phyloP scores from a whole-genome alignment of 2,329 filamentous ascomycete genomes.

The Colletotrichum tanaceti region DNA sequence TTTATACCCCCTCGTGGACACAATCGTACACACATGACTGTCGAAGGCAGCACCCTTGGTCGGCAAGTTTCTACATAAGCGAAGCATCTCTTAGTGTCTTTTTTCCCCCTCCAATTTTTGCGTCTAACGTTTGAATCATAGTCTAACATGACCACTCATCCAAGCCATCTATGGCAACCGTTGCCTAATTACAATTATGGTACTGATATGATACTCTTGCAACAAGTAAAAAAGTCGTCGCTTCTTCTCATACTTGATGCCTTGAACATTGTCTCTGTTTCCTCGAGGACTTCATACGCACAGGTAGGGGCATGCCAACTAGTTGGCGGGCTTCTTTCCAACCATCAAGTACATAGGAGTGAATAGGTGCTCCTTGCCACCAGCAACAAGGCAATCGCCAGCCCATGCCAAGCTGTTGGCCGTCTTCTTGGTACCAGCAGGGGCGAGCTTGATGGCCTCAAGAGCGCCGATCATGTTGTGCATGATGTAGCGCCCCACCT shows the following conservation, averaged over 20 bases:
- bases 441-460: constrained; percentile 80
- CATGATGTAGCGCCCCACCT: constrained; percentile 78
- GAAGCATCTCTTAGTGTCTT: neutral
- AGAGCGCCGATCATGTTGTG: constrained; percentile 82
- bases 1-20: too few relatives aligned
- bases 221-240: constrained; percentile 13
- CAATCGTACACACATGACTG: too few relatives aligned
- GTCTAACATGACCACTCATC: neutral
- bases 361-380: constrained; percentile 90
- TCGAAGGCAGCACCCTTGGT: neutral
- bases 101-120: neutral
- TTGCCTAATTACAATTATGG: constrained; percentile 38
- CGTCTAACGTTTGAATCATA: neutral
- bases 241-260: constrained; percentile 4
- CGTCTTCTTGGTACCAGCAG: constrained; percentile 91
- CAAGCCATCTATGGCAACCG: constrained; percentile 3
- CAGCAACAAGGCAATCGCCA: constrained; percentile 86
- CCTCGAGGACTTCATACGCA: constrained; percentile 42
- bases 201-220: constrained; percentile 26
- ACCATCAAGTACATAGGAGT: constrained; percentile 99
- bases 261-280: neutral
- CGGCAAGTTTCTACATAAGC: neutral
- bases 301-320: constrained; percentile 17
- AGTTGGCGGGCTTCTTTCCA: constrained; percentile 77
- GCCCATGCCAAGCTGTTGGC: constrained; percentile 86